phyloP scores from a whole-genome alignment of 345 rosid species.

The Brassica juncea region DNA sequence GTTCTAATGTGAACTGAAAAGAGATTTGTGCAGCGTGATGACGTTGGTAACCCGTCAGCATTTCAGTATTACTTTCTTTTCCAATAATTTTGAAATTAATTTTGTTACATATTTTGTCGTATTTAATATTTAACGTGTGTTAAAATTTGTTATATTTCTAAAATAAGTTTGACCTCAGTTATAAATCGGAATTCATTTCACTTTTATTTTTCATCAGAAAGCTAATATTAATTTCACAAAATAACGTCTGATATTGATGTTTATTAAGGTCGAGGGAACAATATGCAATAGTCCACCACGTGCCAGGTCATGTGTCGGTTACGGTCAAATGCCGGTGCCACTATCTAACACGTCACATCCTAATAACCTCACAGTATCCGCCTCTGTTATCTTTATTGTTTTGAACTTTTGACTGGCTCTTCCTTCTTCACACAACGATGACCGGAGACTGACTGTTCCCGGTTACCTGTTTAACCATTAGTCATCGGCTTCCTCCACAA shows the following conservation, averaged over 20 bases:
- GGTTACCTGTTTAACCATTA: slow-evolving; percentile 35
- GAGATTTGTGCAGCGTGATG: slow-evolving; percentile 11
- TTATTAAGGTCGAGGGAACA: slow-evolving; percentile 32
- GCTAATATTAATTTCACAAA: slow-evolving; percentile 2
- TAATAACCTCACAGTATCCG: not conserved
- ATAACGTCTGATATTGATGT: slow-evolving; percentile 27
- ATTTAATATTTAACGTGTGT: not conserved
- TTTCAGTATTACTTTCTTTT: not conserved
- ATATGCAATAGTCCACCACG: slow-evolving; percentile 47
- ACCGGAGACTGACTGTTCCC: slow-evolving; percentile 35
- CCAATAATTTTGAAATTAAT: not conserved
- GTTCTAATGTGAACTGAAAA: slow-evolving; percentile 18
- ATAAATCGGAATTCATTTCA: not conserved
- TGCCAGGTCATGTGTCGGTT: slow-evolving; percentile 57
- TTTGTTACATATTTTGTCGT: not conserved
- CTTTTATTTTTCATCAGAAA: not conserved
- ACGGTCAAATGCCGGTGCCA: slow-evolving; percentile 86
- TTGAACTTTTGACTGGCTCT: slow-evolving; percentile 48
- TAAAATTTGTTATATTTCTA: not conserved
- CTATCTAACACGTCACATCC: slow-evolving; percentile 48
- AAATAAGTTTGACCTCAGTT: not conserved
- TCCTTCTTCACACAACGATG: slow-evolving; percentile 19
- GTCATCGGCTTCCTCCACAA: slow-evolving; percentile 40
- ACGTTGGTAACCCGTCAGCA: slow-evolving; percentile 28
- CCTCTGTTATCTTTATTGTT: slow-evolving; percentile 23